phyloP scores from a whole-genome alignment of 257 asterid species.

The Scutellaria galericulata region DNA sequence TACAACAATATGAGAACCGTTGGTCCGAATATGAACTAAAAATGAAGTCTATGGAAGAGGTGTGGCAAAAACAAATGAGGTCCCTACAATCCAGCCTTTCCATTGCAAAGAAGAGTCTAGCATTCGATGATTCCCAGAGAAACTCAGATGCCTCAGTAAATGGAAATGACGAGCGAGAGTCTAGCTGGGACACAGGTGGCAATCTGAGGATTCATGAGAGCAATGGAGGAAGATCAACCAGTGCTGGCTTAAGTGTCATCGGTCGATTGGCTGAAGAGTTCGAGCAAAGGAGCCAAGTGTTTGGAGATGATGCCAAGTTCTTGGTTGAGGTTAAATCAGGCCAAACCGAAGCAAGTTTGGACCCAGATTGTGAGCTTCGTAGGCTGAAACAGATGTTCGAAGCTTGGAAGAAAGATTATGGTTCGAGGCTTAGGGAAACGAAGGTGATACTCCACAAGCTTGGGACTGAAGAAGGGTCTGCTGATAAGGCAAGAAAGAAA shows the following conservation, averaged over 20 bases:
- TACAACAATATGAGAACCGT: slow-evolving; percentile 87
- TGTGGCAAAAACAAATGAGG: slow-evolving; percentile 99
- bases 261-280: slow-evolving; percentile 91
- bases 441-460: slow-evolving; percentile 85
- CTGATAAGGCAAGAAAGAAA: slow-evolving; percentile 69
- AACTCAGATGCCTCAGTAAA: slow-evolving; percentile 77
- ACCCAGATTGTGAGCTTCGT: slow-evolving; percentile 85
- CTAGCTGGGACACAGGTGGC: slow-evolving; percentile 68
- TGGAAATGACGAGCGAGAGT: slow-evolving; percentile 60
- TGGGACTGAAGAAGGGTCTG: slow-evolving; percentile 67
- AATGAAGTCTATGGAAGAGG: slow-evolving; percentile 99
- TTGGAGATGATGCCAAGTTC: slow-evolving; percentile 94
- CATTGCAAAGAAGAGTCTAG: slow-evolving; percentile 82
- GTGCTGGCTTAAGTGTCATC: slow-evolving; percentile 73
- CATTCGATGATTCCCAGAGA: slow-evolving; percentile 72
- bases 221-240: slow-evolving; percentile 59
- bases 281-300: slow-evolving; percentile 92
- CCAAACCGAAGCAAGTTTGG: slow-evolving; percentile 80
- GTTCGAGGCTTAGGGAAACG: slow-evolving; percentile 84
- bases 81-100: slow-evolving; percentile 97
- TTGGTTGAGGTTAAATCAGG: slow-evolving; percentile 95
- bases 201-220: slow-evolving; percentile 54
- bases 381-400: slow-evolving; percentile 92
- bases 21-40: slow-evolving; percentile 96
- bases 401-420: slow-evolving; percentile 94